A percentile compares a stretch with the other conserved stretches of the same genome.
These are phyloP conservation scores for Paecilomyces niveus DNA, from an alignment of 2,329 filamentous ascomycete genomes.

Conservation along the genomic window DNA sequence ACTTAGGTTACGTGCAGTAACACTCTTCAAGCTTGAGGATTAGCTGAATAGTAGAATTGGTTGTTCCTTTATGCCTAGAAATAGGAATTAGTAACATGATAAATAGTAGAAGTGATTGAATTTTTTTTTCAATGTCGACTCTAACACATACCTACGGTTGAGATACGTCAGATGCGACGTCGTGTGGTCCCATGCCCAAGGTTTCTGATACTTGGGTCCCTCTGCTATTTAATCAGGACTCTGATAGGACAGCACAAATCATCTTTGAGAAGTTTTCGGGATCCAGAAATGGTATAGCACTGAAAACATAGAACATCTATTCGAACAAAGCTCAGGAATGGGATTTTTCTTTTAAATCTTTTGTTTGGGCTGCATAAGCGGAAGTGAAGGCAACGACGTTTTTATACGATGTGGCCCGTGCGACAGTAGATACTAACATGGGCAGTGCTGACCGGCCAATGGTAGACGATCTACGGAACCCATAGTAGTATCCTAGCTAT, in stretches of 20 bases:
- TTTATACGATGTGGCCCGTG: neutral
- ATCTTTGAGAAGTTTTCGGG: neutral
- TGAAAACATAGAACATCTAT: neutral
- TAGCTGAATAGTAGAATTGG: neutral
- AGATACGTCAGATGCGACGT: neutral
- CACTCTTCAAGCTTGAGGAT: neutral
- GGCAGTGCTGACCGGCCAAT: neutral
- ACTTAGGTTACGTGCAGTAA: neutral
- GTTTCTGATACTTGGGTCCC: neutral
- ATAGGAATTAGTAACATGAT: neutral
- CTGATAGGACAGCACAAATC: neutral
- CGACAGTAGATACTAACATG: neutral
- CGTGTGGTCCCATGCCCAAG: neutral
- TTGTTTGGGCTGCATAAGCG: neutral
- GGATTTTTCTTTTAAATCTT: neutral
- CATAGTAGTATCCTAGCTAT: too few species aligned
- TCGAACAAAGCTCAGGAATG: neutral
- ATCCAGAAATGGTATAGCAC: neutral
- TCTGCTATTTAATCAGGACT: neutral
- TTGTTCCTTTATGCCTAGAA: neutral
- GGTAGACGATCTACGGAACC: neutral
- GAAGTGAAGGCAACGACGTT: neutral
- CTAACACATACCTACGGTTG: neutral
- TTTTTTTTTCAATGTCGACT: neutral
- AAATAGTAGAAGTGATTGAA: neutral